Evolutionary conservation across 2,329 filamentous ascomycete genomes (phyloP), one percentile per base, ranked within the genome.

Genomic region (Rugonectria rugulosa): DNA sequence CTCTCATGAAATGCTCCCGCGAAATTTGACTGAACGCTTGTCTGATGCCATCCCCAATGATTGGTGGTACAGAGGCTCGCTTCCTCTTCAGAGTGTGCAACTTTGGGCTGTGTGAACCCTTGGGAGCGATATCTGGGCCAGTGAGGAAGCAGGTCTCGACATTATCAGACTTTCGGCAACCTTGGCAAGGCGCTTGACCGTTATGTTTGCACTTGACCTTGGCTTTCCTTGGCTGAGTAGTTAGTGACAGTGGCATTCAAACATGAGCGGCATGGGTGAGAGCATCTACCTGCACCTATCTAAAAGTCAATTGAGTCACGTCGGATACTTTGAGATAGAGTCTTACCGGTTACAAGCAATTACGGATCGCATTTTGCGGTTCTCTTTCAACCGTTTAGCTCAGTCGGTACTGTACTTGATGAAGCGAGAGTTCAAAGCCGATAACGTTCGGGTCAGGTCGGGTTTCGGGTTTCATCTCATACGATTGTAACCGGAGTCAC

Each of bases 161-260:
- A 2, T 50, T 52, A 0, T 53, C 59, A 3, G 62, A 62, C 15
- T 68, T 68, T n/a, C 41, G 20, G 15, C 65, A 68, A 6, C 62
- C 62, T n/a, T 40, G 45, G 26, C 65, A 68, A 12, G 65, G 65
- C 6, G 65, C 40, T n/a, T 63, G 53, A 5, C 62, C 64, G 12
- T 62, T 37, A 29, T 68, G 65, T 19, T 37, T 67, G 10, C 65
- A 68, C 12, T 68, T 68, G 46, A 68, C 60, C 37, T 68, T 68
- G 3, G 65, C 67, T 46, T 40, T 57, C 31, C 65, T 68, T 27
- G 26, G 15, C 21, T 5, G 41, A 17, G 17, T 53, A 26, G 53
- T 43, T 26, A 10, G 15, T 34, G 5, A 31, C 5, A 20, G 6
- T n/a, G 19, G 21, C 21, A 32, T 31, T n/a, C n/a, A n/a, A n/a